Percentiles rank a stretch among this genome's conserved stretches.
These are phyloP conservation scores for Pyrus pyrifolia DNA, from an alignment of 306 rosid species.

Conservation along the genomic window DNA sequence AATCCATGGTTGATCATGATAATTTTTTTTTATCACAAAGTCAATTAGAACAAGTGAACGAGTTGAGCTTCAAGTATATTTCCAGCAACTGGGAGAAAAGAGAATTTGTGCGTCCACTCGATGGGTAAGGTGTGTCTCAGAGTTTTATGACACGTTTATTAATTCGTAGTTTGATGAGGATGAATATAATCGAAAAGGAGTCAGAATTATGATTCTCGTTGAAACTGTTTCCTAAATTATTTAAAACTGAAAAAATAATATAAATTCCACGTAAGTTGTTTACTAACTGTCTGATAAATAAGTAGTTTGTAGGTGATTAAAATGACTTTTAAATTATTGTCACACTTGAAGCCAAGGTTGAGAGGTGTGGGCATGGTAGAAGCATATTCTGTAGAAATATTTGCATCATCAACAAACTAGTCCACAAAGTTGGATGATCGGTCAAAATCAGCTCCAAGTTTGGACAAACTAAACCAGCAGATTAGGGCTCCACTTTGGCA, in stretches of 20 bases:
- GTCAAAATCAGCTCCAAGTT: not conserved
- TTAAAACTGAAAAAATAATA: too few species aligned
- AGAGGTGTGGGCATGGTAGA: not conserved
- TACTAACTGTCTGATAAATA: not conserved
- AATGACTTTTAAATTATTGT: not conserved
- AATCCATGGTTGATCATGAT: not conserved
- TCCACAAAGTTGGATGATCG: not conserved
- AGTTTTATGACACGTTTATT: too few species aligned
- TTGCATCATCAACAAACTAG: not conserved
- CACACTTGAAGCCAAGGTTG: not conserved
- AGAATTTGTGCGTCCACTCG: not conserved
- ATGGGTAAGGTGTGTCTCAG: not conserved
- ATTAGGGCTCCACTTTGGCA: slow-evolving; percentile 8
- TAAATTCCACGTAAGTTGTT: too few species aligned
- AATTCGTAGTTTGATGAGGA: too few species aligned
- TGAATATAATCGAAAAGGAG: too few species aligned
- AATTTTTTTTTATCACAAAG: not conserved
- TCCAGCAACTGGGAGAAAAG: not conserved
- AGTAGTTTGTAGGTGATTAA: not conserved
- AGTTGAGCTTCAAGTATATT: not conserved
- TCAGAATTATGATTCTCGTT: too few species aligned
- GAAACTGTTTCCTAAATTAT: too few species aligned
- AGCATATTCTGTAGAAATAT: not conserved
- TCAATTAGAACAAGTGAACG: not conserved
- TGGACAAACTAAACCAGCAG: not conserved